These are phyloP conservation scores for Lodderomyces pseudojiufengensis DNA, from an alignment of 1,139 yeast genomes.

Conservation along the genomic window DNA sequence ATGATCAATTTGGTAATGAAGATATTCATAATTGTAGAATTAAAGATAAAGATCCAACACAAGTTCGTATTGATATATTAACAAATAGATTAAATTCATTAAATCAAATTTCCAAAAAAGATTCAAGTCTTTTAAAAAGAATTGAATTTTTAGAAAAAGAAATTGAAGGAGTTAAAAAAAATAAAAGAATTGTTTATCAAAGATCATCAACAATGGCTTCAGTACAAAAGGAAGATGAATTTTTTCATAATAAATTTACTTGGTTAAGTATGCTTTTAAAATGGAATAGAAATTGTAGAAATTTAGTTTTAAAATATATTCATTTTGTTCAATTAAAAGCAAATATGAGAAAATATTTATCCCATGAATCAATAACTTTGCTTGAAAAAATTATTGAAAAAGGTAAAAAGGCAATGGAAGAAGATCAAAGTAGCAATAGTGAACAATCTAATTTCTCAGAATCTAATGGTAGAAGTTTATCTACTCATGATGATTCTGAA, in stretches of 20 bases:
- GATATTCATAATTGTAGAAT: constrained; percentile 32
- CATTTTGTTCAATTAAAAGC: constrained; percentile 36
- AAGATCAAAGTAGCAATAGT: constrained; percentile 9
- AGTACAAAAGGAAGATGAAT: constrained; percentile 17
- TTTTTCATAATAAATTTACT: constrained; percentile 40
- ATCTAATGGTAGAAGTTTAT: not conserved
- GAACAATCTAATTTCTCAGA: constrained; percentile 1
- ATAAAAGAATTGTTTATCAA: constrained; percentile 5
- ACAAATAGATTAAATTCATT: constrained; percentile 28
- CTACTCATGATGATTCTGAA: not conserved
- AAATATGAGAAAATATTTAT: constrained; percentile 28
- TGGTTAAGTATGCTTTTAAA: constrained; percentile 40
- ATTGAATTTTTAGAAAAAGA: constrained; percentile 24
- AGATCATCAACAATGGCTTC: constrained; percentile 10
- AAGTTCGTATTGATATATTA: constrained; percentile 28
- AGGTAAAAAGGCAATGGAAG: constrained; percentile 7
- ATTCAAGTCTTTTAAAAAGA: constrained; percentile 18
- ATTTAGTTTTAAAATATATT: constrained; percentile 33
- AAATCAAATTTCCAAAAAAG: constrained; percentile 17
- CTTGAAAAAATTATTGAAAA: constrained; percentile 33
- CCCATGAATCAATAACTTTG: constrained; percentile 37
- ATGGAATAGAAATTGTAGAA: constrained; percentile 41
- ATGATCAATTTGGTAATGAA: constrained; percentile 24
- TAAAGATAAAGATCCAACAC: constrained; percentile 23
- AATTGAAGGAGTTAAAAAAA: constrained; percentile 13